A percentile compares a stretch with the other conserved stretches of the same genome.
Conservation (phyloP, 192 early-diverging fungal genomes). For the Rhizophlyctis rosea region DNA sequence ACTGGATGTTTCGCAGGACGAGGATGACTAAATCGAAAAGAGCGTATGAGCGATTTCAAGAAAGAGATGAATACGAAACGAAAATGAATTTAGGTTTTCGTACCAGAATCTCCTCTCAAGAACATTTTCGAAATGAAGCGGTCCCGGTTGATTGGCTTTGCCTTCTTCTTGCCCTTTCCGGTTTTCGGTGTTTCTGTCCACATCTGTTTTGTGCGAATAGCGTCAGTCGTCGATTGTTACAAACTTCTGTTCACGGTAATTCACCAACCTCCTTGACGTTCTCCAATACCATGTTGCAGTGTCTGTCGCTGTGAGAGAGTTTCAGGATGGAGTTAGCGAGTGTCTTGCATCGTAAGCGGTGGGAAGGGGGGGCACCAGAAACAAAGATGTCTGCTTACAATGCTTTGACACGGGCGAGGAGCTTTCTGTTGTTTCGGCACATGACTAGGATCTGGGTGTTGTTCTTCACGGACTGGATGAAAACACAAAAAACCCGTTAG, state of each 20-base stretch:
- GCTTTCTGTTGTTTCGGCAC: constrained; percentile 95
- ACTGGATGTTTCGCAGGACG: constrained; percentile 28
- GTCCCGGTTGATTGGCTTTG: constrained; percentile 96
- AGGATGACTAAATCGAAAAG: constrained; percentile 30
- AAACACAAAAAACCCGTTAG: too few species aligned
- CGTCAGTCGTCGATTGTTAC: neutral
- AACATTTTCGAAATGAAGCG: constrained; percentile 98
- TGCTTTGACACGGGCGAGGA: constrained; percentile 96
- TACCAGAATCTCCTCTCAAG: constrained; percentile 94
- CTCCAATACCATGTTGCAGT: constrained; percentile 99
- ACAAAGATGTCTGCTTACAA: constrained; percentile 52
- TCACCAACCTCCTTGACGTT: constrained; percentile 89
- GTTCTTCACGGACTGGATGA: constrained; percentile 88
- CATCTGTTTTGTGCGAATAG: too few species aligned
- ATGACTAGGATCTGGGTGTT: constrained; percentile 95
- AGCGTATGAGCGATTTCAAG: neutral
- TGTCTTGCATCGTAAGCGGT: neutral
- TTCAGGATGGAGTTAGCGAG: neutral
- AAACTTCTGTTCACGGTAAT: constrained; percentile 3
- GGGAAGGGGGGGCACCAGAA: neutral
- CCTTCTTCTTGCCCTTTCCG: constrained; percentile 89
- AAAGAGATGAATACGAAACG: neutral
- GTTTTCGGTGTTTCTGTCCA: constrained; percentile 92
- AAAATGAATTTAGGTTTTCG: constrained; percentile 11
- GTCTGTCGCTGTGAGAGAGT: constrained; percentile 69